Conservation (phyloP, 2,329 filamentous ascomycete genomes). For the Penicillium sp. region DNA sequence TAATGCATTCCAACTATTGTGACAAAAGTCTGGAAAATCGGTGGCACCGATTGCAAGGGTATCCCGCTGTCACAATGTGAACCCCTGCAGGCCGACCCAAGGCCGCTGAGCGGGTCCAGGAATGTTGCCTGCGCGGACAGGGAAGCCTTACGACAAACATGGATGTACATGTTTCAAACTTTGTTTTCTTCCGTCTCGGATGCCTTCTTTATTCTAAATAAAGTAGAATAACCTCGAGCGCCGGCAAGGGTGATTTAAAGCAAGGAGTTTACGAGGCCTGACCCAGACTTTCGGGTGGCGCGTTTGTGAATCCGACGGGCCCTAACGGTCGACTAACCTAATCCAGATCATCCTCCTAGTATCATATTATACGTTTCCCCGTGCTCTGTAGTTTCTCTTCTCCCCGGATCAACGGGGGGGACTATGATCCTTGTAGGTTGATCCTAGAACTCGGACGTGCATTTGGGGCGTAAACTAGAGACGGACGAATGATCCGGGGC, state of each 20-base stretch:
- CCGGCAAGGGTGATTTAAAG: not conserved
- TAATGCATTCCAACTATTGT: not conserved
- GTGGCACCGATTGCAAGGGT: not conserved
- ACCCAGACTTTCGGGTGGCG: not conserved
- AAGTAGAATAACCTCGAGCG: not conserved
- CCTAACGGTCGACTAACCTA: conserved; percentile 18
- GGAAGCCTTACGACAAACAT: not conserved
- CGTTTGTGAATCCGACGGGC: not conserved
- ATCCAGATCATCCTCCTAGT: conserved; percentile 1
- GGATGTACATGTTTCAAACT: not conserved
- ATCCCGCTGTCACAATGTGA: not conserved
- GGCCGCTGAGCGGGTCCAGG: not conserved
- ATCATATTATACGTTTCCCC: not conserved
- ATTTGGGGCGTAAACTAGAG: not conserved
- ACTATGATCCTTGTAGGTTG: not conserved
- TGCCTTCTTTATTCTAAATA: not conserved
- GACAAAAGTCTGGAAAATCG: not conserved
- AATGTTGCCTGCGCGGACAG: not conserved
- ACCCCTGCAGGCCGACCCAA: conserved; percentile 1
- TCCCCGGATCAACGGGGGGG: not conserved
- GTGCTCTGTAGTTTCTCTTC: not conserved
- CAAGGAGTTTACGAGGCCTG: not conserved
- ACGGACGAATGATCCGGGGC: not conserved
- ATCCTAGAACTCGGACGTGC: not conserved
- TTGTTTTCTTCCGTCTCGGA: not conserved